Evolutionary conservation across 805 yeast genomes (phyloP).

Genomic region (Wickerhamomyces ciferrii): DNA sequence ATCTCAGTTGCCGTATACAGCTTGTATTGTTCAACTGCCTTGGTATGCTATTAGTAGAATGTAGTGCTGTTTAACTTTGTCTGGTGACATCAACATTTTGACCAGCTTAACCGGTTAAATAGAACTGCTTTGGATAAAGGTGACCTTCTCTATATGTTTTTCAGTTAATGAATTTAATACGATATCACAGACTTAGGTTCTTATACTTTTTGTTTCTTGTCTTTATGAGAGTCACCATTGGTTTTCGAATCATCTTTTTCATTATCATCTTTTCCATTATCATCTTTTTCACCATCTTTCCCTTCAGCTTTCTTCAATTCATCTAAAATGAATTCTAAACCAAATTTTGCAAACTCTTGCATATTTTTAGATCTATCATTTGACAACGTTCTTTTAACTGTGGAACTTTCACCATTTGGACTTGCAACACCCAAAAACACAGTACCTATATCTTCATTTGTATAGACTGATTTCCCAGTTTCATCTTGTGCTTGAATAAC

Average conservation of each 20-base stretch:
- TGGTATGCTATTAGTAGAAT: too few species aligned
- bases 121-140: too few species aligned
- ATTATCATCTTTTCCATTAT: neutral
- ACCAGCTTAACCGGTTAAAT: too few species aligned
- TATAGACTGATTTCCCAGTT: slow-evolving; percentile 17
- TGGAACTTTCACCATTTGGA: slow-evolving; percentile 50
- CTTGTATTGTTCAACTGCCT: too few species aligned
- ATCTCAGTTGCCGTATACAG: too few species aligned
- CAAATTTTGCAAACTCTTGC: slow-evolving; percentile 68
- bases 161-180: too few species aligned
- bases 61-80: too few species aligned
- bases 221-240: neutral
- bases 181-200: neutral
- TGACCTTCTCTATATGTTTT: too few species aligned
- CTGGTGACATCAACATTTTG: too few species aligned
- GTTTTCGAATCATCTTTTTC: neutral
- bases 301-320: slow-evolving; percentile 29
- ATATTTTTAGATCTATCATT: slow-evolving; percentile 60
- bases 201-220: slow-evolving; percentile 5
- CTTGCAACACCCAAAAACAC: slow-evolving; percentile 71
- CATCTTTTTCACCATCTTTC: neutral
- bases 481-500: slow-evolving; percentile 31
- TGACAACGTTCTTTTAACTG: slow-evolving; percentile 37
- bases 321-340: slow-evolving; percentile 54
- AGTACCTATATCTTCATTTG: slow-evolving; percentile 47